A percentile compares a stretch with the other conserved stretches of the same genome.
Evolutionary conservation across 768 basidiomycete species (phyloP).

Genomic region (Mycena haematopus): DNA sequence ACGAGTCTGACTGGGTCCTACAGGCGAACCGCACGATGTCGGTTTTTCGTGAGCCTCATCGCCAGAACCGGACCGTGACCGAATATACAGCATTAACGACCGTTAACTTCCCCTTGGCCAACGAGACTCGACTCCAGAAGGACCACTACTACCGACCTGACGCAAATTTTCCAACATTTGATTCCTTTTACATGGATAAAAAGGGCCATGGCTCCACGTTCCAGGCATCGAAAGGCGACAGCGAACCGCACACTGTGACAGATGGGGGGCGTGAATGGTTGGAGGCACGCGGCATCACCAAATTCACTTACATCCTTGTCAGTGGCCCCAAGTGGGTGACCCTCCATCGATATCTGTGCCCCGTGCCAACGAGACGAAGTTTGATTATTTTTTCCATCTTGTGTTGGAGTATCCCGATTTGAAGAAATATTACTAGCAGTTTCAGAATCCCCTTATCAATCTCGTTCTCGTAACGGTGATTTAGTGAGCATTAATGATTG

Average conservation of each 20-base stretch:
- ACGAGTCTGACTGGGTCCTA: conserved; percentile 11
- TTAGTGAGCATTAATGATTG: no score
- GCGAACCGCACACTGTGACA: neutral
- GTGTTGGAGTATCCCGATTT: conserved; percentile 12
- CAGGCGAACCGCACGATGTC: neutral
- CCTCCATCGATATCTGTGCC: neutral
- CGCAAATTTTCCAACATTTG: neutral
- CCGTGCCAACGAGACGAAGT: conserved; percentile 2
- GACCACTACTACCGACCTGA: neutral
- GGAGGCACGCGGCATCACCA: neutral
- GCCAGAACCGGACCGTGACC: neutral
- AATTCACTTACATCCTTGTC: conserved; percentile 10
- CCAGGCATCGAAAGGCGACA: neutral
- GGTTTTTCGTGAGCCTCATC: neutral
- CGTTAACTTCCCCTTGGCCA: neutral
- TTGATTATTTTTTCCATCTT: conserved; percentile 13
- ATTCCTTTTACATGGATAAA: conserved; percentile 9
- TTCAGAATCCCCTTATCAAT: no score
- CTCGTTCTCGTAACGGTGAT: no score
- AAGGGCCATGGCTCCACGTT: neutral
- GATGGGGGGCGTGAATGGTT: neutral
- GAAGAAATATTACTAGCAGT: no score
- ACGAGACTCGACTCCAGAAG: neutral
- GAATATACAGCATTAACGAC: neutral
- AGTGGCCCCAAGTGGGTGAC: conserved; percentile 5